Conservation (phyloP, 441 rosid genomes). For the Populus tomentosa region DNA sequence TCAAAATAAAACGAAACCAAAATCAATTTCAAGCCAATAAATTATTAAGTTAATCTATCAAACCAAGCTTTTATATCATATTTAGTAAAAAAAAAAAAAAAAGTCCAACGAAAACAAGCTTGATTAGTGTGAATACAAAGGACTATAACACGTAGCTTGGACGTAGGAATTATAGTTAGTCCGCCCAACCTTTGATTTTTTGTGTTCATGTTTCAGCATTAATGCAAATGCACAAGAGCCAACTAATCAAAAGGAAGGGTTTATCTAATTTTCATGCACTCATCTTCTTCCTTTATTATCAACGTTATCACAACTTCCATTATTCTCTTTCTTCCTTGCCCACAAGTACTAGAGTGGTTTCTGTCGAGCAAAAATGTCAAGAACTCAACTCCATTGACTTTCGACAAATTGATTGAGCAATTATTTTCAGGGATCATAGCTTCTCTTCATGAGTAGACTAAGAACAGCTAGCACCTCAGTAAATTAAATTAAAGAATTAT, state of each 20-base stretch:
- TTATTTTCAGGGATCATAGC: neutral
- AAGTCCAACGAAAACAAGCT: neutral
- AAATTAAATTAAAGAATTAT: neutral
- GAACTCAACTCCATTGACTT: constrained; percentile 30
- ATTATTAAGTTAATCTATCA: too few species aligned
- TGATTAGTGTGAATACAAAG: neutral
- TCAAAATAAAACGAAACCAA: too few species aligned
- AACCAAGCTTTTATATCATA: too few species aligned
- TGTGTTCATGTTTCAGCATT: neutral
- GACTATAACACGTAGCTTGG: neutral
- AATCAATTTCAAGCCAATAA: too few species aligned
- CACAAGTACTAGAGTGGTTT: constrained; percentile 16
- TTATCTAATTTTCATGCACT: too few species aligned
- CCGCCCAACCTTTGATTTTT: neutral
- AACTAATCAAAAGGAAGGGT: neutral
- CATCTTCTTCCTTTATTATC: too few species aligned
- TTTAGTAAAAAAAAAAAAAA: too few species aligned
- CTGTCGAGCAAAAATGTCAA: constrained; percentile 23
- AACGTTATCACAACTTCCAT: neutral
- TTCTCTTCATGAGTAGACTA: neutral
- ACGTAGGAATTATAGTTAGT: neutral
- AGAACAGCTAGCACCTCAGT: neutral
- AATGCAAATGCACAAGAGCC: neutral
- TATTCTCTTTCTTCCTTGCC: constrained; percentile 1
- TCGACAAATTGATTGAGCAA: neutral